phyloP scores from a whole-genome alignment of 2,329 filamentous ascomycete genomes.

The Arthrobotrys musiformis region DNA sequence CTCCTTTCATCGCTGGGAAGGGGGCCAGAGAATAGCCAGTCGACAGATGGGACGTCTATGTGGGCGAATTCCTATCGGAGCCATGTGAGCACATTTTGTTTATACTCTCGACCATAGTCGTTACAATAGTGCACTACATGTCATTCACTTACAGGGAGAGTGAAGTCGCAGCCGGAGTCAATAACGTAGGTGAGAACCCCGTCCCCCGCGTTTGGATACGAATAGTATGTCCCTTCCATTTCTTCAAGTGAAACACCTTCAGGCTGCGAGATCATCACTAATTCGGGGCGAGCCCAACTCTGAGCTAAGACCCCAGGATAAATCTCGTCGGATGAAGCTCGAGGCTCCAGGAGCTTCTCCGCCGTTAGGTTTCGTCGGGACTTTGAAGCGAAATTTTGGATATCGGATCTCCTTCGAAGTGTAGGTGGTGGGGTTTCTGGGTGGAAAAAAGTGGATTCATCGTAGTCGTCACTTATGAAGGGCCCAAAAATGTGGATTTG shows the following conservation, averaged over 20 bases:
- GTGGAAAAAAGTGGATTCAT: too few relatives aligned
- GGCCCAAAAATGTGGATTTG: too few relatives aligned
- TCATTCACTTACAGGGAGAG: not conserved
- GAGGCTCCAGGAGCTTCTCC: not conserved
- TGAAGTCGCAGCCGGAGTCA: not conserved
- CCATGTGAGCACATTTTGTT: not conserved
- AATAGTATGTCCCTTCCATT: not conserved
- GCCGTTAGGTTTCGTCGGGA: not conserved
- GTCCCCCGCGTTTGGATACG: not conserved
- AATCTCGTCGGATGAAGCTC: not conserved
- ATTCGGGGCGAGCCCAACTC: not conserved
- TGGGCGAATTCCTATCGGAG: not conserved
- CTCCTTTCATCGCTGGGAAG: not conserved
- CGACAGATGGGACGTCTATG: not conserved
- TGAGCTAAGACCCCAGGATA: not conserved
- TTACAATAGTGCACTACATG: not conserved
- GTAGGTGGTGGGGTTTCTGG: too few relatives aligned
- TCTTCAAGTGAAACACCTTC: not conserved
- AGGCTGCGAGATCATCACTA: not conserved
- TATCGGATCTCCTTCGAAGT: not conserved
- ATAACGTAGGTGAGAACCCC: not conserved
- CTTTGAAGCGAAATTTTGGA: not conserved
- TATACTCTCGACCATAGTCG: too few relatives aligned
- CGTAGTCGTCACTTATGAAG: too few relatives aligned
- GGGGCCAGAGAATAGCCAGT: constrained; percentile 2